phyloP scores from a whole-genome alignment of 768 basidiomycete species.

The Chalciporus pseudorubinellus region DNA sequence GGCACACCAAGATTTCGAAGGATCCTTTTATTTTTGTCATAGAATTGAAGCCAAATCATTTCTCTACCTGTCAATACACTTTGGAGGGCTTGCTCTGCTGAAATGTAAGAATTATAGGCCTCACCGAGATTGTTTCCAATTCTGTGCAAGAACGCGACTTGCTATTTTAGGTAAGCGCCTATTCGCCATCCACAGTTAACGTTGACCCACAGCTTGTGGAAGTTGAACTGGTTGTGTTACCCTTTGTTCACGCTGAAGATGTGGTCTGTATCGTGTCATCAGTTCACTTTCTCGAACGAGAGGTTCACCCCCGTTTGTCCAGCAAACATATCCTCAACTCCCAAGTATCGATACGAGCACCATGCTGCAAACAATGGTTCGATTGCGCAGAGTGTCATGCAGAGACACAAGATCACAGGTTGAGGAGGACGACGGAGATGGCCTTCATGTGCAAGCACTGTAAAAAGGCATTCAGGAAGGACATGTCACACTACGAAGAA shows the following conservation, averaged over 20 bases:
- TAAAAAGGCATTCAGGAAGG: conserved; percentile 95
- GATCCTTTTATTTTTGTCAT: too few species aligned
- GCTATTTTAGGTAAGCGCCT: not conserved
- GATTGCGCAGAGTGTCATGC: conserved; percentile 97
- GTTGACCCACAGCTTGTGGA: too few species aligned
- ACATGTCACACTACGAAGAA: conserved; percentile 89
- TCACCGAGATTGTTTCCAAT: too few species aligned
- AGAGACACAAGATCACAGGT: conserved; percentile 70
- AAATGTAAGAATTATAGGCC: too few species aligned
- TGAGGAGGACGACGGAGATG: conserved; percentile 82
- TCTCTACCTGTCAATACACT: too few species aligned
- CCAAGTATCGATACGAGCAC: conserved; percentile 93
- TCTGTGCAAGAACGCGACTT: not conserved
- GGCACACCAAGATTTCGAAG: too few species aligned
- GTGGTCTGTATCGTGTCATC: conserved; percentile 24
- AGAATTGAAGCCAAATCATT: too few species aligned
- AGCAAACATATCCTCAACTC: conserved; percentile 97
- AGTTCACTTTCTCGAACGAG: not conserved
- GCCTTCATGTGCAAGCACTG: conserved; percentile 83
- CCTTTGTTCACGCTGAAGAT: conserved; percentile 8
- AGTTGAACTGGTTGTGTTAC: not conserved
- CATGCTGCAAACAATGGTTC: conserved; percentile 97
- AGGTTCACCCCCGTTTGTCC: conserved; percentile 1
- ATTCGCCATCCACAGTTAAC: too few species aligned
- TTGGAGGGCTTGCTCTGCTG: too few species aligned